Percentiles rank a stretch among this genome's conserved stretches.
Evolutionary conservation across 495 filamentous ascomycete genomes (phyloP).

Genomic region (Annulohypoxylon stygium): DNA sequence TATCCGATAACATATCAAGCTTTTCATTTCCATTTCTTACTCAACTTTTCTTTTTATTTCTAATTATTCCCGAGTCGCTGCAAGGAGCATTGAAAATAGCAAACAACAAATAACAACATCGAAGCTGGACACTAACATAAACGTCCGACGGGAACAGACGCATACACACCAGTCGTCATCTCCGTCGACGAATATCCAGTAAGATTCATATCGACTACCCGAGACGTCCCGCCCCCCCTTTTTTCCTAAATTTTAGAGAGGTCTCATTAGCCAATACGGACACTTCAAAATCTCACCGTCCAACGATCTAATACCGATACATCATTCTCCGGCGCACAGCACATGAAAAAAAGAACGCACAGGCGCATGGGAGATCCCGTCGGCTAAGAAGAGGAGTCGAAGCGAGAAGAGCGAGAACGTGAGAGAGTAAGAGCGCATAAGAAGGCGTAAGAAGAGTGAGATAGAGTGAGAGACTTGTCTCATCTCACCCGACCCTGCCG

Average conservation of each 20-base stretch:
- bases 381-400: conserved; percentile 14
- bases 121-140: not conserved
- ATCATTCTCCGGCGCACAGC: conserved; percentile 8
- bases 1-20: not conserved
- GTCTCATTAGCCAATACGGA: conserved; percentile 38
- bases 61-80: not conserved
- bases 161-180: conserved; percentile 13
- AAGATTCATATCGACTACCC: conserved; percentile 30
- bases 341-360: conserved; percentile 9
- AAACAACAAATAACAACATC: not conserved
- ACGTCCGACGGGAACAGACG: conserved; percentile 28
- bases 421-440: not conserved
- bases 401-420: conserved; percentile 1
- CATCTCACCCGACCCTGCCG: conserved; percentile 44
- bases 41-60: not conserved
- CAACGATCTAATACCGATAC: conserved; percentile 24
- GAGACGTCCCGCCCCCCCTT: conserved; percentile 12
- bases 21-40: not conserved
- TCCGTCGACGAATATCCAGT: conserved; percentile 9
- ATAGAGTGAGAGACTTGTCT: conserved; percentile 39
- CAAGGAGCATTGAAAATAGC: not conserved
- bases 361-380: conserved; percentile 34
- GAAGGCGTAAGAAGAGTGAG: conserved; percentile 2
- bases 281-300: conserved; percentile 20
- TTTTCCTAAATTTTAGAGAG: conserved; percentile 14